phyloP scores from a whole-genome alignment of 768 basidiomycete genomes.

The Russula brevipes region DNA sequence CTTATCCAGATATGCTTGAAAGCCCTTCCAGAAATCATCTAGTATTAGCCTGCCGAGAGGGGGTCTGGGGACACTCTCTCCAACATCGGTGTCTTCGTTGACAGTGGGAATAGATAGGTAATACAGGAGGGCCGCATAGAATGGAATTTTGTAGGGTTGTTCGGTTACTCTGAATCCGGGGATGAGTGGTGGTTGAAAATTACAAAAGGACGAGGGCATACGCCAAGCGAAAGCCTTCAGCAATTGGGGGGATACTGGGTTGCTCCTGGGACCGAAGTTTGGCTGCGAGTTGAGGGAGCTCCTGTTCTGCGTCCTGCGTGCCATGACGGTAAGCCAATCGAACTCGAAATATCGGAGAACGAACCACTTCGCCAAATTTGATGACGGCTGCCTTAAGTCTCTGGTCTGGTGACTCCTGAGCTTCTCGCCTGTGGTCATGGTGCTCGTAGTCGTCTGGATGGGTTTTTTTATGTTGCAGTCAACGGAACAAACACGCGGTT shows the following conservation, averaged over 20 bases:
- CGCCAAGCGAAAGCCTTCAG: slow-evolving; percentile 75
- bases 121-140: slow-evolving; percentile 77
- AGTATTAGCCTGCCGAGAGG: slow-evolving; percentile 66
- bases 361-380: slow-evolving; percentile 77
- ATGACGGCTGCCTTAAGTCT: slow-evolving; percentile 62
- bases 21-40: slow-evolving; percentile 88
- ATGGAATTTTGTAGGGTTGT: slow-evolving; percentile 90
- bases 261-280: slow-evolving; percentile 58
- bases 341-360: slow-evolving; percentile 29
- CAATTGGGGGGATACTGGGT: slow-evolving; percentile 54
- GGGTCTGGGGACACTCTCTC: slow-evolving; percentile 30
- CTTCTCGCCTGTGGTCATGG: slow-evolving; percentile 60
- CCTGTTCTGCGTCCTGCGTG: slow-evolving; percentile 61
- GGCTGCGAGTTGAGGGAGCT: slow-evolving; percentile 59
- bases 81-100: slow-evolving; percentile 30
- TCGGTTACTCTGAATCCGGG: slow-evolving; percentile 62
- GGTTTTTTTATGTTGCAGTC: slow-evolving; percentile 4
- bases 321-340: background rate
- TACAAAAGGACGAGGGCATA: slow-evolving; percentile 28
- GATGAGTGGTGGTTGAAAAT: slow-evolving; percentile 16
- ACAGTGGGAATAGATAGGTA: slow-evolving; percentile 48
- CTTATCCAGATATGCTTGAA: slow-evolving; percentile 83
- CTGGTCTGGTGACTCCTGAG: slow-evolving; percentile 66
- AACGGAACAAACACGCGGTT: background rate
- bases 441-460: slow-evolving; percentile 53